phyloP scores from a whole-genome alignment of 495 filamentous ascomycete genomes.

The Emericellopsis terricola region DNA sequence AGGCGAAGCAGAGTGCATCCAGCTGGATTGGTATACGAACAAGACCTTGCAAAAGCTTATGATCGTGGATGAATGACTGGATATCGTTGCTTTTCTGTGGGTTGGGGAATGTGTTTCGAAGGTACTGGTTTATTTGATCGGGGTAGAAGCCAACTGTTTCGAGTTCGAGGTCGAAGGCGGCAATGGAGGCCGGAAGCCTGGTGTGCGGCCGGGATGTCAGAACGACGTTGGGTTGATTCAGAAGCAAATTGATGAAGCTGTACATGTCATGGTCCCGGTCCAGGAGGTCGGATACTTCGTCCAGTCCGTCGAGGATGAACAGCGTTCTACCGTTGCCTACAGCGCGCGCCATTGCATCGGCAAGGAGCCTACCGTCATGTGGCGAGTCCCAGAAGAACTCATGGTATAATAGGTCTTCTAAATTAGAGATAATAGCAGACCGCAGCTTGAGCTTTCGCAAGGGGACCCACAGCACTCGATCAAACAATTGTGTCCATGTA shows the following conservation, averaged over 20 bases:
- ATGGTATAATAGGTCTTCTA: slow-evolving; percentile 9
- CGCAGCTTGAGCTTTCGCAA: slow-evolving; percentile 11
- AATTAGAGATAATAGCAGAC: too few species aligned
- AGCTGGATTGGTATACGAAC: slow-evolving; percentile 28
- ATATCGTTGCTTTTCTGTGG: slow-evolving; percentile 9
- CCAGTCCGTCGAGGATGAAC: slow-evolving; percentile 22
- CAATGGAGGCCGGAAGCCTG: slow-evolving; percentile 5
- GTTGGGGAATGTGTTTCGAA: slow-evolving; percentile 8
- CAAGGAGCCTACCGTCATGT: slow-evolving; percentile 4
- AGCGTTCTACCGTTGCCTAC: slow-evolving; percentile 9
- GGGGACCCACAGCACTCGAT: slow-evolving; percentile 22
- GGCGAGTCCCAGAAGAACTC: slow-evolving; percentile 10
- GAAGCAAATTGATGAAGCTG: slow-evolving; percentile 12
- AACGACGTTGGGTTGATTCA: slow-evolving; percentile 18
- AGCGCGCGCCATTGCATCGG: slow-evolving; percentile 6
- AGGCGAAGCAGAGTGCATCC: slow-evolving; percentile 25
- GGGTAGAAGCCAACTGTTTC: slow-evolving; percentile 18
- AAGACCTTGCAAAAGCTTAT: slow-evolving; percentile 17
- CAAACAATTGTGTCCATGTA: slow-evolving; percentile 13
- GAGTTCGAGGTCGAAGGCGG: slow-evolving; percentile 11
- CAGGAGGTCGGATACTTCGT: slow-evolving; percentile 19
- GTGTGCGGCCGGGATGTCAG: slow-evolving; percentile 19
- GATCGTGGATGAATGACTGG: slow-evolving; percentile 14
- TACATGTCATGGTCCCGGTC: slow-evolving; percentile 5
- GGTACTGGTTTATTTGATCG: slow-evolving; percentile 14